These are phyloP conservation scores for Fusarium sp. DNA, from an alignment of 2,329 filamentous ascomycete species.

Conservation along the genomic window DNA sequence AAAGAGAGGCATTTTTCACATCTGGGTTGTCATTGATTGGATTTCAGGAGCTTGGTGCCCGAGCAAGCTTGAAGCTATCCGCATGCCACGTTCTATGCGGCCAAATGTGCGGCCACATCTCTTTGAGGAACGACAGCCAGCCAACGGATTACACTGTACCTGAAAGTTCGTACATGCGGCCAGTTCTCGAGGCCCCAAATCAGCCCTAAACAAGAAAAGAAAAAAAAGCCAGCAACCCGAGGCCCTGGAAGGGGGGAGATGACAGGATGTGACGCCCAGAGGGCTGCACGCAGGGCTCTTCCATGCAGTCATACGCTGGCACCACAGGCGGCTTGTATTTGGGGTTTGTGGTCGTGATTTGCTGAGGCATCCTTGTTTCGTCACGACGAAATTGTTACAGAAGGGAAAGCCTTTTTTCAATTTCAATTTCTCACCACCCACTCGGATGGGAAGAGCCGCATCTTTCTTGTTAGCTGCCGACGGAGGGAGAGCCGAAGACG, in stretches of 20 bases:
- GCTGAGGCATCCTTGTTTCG: constrained; percentile 30
- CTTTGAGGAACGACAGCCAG: constrained; percentile 7
- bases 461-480: not conserved
- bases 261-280: constrained; percentile 17
- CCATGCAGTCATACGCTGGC: constrained; percentile 39
- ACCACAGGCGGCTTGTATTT: constrained; percentile 41
- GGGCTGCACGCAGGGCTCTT: constrained; percentile 3
- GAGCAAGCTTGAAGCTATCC: constrained; percentile 5
- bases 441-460: constrained; percentile 27
- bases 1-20: not conserved
- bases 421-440: not conserved
- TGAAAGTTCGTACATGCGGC: constrained; percentile 23
- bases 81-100: constrained; percentile 40
- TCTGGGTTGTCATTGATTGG: constrained; percentile 3
- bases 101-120: constrained; percentile 29
- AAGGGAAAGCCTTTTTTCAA: not conserved
- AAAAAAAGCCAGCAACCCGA: constrained; percentile 10
- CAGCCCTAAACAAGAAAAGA: constrained; percentile 10
- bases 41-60: constrained; percentile 15
- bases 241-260: constrained; percentile 21
- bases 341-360: constrained; percentile 27
- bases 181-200: constrained; percentile 36
- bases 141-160: constrained; percentile 11
- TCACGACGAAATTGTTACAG: constrained; percentile 18
- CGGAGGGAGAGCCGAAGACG: not conserved